Evolutionary conservation across 495 filamentous ascomycete species (phyloP).

Genomic region (Pyrenopolyporus hunteri): DNA sequence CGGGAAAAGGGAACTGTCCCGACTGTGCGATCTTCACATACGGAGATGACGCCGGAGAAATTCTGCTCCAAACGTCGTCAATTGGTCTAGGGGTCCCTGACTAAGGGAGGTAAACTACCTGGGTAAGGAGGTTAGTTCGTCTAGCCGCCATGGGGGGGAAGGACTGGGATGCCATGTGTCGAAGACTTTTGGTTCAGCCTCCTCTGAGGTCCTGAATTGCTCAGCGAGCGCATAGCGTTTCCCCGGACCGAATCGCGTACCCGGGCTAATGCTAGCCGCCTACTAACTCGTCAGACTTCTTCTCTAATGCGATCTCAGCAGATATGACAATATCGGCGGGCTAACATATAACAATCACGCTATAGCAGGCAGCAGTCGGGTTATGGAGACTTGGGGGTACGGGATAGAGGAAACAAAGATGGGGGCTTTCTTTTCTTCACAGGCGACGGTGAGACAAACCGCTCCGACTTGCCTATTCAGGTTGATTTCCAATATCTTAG

Average conservation of each 20-base stretch:
- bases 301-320: slow-evolving; percentile 1
- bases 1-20: slow-evolving; percentile 3
- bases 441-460: slow-evolving; percentile 27
- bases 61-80: slow-evolving; percentile 23
- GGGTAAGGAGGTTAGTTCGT: slow-evolving; percentile 16
- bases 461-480: slow-evolving; percentile 37
- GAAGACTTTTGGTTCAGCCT: slow-evolving; percentile 35
- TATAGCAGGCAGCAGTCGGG: slow-evolving; percentile 1
- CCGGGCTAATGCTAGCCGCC: too few relatives aligned
- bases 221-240: neutral
- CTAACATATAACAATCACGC: slow-evolving; percentile 3
- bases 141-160: slow-evolving; percentile 12
- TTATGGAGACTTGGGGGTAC: neutral
- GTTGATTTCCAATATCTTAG: slow-evolving; percentile 26
- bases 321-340: slow-evolving; percentile 5
- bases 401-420: neutral
- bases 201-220: slow-evolving; percentile 5
- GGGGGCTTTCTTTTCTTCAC: slow-evolving; percentile 5
- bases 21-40: slow-evolving; percentile 8
- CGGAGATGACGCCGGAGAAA: slow-evolving; percentile 20
- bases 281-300: neutral
- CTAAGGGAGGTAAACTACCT: slow-evolving; percentile 16
- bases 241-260: too few relatives aligned
- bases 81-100: slow-evolving; percentile 21
- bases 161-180: slow-evolving; percentile 29